These are phyloP conservation scores for Ceratobasidium sp. DNA, from an alignment of 1,284 basidiomycete genomes.

Conservation along the genomic window DNA sequence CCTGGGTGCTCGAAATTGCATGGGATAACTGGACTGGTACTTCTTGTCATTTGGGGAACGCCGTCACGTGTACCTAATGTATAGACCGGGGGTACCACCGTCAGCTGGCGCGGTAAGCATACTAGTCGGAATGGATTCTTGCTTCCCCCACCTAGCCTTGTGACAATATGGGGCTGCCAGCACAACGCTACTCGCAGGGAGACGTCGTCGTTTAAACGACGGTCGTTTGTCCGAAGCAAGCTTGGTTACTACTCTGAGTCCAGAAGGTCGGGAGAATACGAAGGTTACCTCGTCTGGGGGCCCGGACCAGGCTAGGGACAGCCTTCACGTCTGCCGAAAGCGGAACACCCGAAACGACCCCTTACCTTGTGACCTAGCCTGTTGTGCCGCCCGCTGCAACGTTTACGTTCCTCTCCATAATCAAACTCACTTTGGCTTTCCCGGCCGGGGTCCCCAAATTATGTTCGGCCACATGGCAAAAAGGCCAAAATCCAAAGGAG, in stretches of 20 bases:
- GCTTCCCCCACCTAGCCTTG: constrained; percentile 6
- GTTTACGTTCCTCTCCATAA: constrained; percentile 3
- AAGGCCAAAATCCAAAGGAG: no score
- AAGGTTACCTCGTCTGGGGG: no score
- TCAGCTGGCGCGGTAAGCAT: constrained; percentile 6
- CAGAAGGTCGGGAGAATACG: constrained; percentile 15
- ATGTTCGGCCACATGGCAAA: constrained; percentile 20
- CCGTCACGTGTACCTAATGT: constrained; percentile 17
- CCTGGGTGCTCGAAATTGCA: constrained; percentile 4
- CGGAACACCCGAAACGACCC: constrained; percentile 3
- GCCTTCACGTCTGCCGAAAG: constrained; percentile 16
- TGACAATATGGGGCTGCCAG: constrained; percentile 1
- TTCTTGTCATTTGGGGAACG: constrained; percentile 4
- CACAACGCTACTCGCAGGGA: constrained; percentile 7
- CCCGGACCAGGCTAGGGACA: neutral
- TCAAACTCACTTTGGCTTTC: constrained; percentile 34
- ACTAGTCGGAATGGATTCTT: neutral
- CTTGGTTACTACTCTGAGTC: constrained; percentile 5
- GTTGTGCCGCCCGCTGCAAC: neutral
- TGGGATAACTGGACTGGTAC: neutral
- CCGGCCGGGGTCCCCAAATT: constrained; percentile 4
- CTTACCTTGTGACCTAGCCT: constrained; percentile 4
- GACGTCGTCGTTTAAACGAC: neutral
- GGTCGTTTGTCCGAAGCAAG: neutral
- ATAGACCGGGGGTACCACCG: neutral